Percentiles rank a stretch among this genome's conserved stretches.
phyloP scores from a whole-genome alignment of 345 rosid species.

The Kandelia obovata region DNA sequence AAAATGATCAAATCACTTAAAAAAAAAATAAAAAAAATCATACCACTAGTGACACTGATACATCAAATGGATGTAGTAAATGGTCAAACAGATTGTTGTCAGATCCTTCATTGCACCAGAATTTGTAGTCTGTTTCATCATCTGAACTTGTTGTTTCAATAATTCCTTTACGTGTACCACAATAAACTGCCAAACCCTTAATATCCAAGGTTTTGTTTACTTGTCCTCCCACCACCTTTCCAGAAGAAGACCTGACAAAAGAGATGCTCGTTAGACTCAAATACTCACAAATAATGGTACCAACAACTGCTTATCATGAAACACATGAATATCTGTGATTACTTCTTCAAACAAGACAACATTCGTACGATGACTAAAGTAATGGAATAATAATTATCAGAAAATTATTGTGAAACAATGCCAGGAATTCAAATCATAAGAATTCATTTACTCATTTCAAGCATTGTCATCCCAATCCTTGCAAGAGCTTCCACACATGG shows the following conservation, averaged over 20 bases:
- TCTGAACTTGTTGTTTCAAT: conserved; percentile 33
- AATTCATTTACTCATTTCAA: too few species aligned
- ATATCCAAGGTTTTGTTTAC: conserved; percentile 65
- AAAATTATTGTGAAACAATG: too few species aligned
- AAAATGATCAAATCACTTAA: conserved; percentile 3
- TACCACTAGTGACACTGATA: conserved; percentile 64
- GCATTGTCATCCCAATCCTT: too few species aligned
- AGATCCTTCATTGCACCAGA: conserved; percentile 34
- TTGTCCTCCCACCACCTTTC: conserved; percentile 54
- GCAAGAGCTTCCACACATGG: too few species aligned
- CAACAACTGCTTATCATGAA: neutral
- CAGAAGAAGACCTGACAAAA: conserved; percentile 27
- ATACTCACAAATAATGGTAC: neutral
- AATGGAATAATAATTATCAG: too few species aligned
- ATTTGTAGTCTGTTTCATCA: conserved; percentile 32
- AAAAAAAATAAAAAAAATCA: neutral
- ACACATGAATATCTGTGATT: too few species aligned
- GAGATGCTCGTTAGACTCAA: conserved; percentile 6
- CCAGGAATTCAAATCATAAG: too few species aligned
- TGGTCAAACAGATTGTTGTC: conserved; percentile 43
- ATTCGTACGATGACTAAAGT: too few species aligned
- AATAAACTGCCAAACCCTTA: conserved; percentile 72
- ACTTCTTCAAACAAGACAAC: too few species aligned
- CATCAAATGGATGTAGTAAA: conserved; percentile 58
- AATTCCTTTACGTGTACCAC: conserved; percentile 43